These are phyloP conservation scores for Bacidia gigantensis DNA, from an alignment of 495 filamentous ascomycete genomes.

Conservation along the genomic window DNA sequence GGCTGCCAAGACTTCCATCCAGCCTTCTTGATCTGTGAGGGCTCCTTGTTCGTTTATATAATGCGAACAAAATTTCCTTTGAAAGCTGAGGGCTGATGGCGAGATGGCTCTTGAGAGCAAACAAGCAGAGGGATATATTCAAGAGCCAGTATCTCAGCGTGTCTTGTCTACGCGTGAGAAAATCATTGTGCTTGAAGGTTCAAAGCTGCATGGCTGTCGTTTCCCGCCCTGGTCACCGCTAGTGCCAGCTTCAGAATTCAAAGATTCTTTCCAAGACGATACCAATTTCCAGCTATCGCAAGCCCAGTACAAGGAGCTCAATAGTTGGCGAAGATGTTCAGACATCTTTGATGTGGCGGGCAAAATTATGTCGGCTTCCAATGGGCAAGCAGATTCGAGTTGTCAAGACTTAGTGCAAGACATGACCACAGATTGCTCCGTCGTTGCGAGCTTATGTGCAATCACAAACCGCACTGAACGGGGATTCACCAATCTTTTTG, in stretches of 20 bases:
- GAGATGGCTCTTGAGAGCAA: not conserved
- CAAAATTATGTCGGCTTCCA: too few relatives aligned
- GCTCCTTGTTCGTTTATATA: too few relatives aligned
- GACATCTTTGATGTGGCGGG: conserved; percentile 31
- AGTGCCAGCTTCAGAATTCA: conserved; percentile 34
- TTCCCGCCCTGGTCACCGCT: conserved; percentile 69
- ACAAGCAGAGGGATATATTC: not conserved
- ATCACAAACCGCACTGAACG: conserved; percentile 50
- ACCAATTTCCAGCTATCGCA: conserved; percentile 55
- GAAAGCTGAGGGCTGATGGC: too few relatives aligned
- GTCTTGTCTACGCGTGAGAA: conserved; percentile 58
- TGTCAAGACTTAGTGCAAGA: conserved; percentile 73
- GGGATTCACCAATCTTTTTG: conserved; percentile 49
- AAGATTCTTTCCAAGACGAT: conserved; percentile 32
- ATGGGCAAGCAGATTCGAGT: not conserved
- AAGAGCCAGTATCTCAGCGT: conserved; percentile 39
- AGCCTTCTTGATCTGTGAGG: too few relatives aligned
- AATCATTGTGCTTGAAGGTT: conserved; percentile 61
- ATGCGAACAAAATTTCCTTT: too few relatives aligned
- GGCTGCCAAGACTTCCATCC: too few relatives aligned
- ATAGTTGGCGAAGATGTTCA: conserved; percentile 64
- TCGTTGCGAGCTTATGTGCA: conserved; percentile 90
- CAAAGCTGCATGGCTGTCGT: conserved; percentile 61
- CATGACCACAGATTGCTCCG: conserved; percentile 86
- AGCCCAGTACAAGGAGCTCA: conserved; percentile 55